Conservation (phyloP, 1,284 basidiomycete genomes). For the Macrocystidia cucumis region DNA sequence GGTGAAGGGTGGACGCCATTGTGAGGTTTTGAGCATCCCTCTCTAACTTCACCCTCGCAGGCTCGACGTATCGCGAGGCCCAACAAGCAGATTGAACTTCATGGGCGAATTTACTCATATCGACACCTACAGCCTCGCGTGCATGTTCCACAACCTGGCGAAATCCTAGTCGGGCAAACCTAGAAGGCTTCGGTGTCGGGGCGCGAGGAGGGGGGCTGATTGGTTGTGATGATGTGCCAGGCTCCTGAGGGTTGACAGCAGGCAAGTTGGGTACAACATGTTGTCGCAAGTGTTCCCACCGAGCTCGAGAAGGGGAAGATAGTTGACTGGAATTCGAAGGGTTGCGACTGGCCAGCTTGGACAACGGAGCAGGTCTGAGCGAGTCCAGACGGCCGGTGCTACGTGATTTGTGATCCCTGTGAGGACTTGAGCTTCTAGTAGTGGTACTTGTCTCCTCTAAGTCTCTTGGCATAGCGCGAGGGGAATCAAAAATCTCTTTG, state of each 20-base stretch:
- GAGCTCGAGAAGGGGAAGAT: constrained; percentile 32
- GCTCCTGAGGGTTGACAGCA: constrained; percentile 11
- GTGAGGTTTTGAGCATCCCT: constrained; percentile 22
- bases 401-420: too few relatives aligned
- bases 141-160: constrained; percentile 55
- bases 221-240: constrained; percentile 12
- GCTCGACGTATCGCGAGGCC: constrained; percentile 31
- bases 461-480: neutral
- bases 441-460: neutral
- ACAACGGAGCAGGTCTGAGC: neutral
- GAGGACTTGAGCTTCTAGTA: too few relatives aligned
- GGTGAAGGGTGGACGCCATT: constrained; percentile 30
- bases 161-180: constrained; percentile 48
- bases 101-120: constrained; percentile 35
- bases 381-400: too few relatives aligned
- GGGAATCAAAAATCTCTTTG: neutral
- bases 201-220: constrained; percentile 15
- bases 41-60: constrained; percentile 15
- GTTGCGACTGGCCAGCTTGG: neutral
- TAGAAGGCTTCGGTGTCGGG: constrained; percentile 42
- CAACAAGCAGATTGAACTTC: constrained; percentile 47
- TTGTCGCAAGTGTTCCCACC: constrained; percentile 46
- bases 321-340: neutral
- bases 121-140: constrained; percentile 35
- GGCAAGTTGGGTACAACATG: constrained; percentile 38